Evolutionary conservation across 1,139 yeast genomes (phyloP), one percentile per base, ranked within the genome.

Genomic region (Meyerozyma smithsonii): DNA sequence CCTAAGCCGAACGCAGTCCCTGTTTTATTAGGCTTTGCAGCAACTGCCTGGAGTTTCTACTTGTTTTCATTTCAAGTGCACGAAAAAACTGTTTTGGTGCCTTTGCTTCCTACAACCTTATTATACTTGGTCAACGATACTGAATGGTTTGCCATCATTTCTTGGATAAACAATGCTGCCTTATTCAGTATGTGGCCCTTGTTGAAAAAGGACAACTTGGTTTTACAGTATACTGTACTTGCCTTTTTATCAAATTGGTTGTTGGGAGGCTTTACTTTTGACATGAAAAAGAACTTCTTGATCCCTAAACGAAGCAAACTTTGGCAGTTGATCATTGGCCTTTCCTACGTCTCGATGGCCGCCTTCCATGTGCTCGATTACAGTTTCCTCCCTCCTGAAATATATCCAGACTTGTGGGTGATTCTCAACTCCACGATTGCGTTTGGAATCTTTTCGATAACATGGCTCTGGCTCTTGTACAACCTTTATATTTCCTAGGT

Each of bases 61-160:
- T 68, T 94, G 37, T 92, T 92, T 56, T 84, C 96, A 19, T 94
- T 88, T 66, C 97, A 92, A 58, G 98, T 92, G 4, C 98, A 94
- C 58, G 98, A 92, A 59, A 87, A 92, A 62, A 64, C 81, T 0
- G 90, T 94, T 4, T 66, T 94, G 43, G 74, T 94, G 3, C 97
- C 98, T 0, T 69, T 94, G 45, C 60, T 92, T 51, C 98, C 98
- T 4, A 78, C 88, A 4, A 79, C 94, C 0, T 65, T 92, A 39
- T 61, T 88, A 15, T 72, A 79, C 43, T 73, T 85, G 17, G 62
- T 74, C 32, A 76, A 79, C 35, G 79, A 80, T 45, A 69, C 79
- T 33, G 69, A 77, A 42, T 75, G 78, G 12, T 72, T 82, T 15
- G 79, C 94, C 3, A 77, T 88, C 62, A 79, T 86, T 4, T 81